Percentiles rank a stretch among this genome's conserved stretches.
phyloP scores from a whole-genome alignment of 2,329 filamentous ascomycete species.

The Colletotrichum eleusines region DNA sequence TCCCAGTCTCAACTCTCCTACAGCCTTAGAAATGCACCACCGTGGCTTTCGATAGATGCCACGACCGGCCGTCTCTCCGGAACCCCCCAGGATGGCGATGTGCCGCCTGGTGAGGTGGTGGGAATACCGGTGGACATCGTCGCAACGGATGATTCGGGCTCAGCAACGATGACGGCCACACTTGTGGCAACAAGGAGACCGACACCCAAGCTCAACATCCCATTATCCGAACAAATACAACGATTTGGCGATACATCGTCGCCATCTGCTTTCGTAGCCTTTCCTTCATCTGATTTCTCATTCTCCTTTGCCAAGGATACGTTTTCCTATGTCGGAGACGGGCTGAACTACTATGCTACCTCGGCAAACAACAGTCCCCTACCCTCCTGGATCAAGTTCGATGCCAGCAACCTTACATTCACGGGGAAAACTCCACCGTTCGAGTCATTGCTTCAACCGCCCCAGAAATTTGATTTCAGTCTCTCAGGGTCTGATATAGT shows the following conservation, averaged over 20 bases:
- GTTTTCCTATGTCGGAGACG: constrained; percentile 68
- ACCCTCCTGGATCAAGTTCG: constrained; percentile 87
- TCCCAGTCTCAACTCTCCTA: constrained; percentile 73
- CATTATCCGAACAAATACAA: constrained; percentile 69
- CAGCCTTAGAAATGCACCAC: constrained; percentile 72
- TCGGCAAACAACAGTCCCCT: constrained; percentile 83
- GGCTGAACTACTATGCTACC: constrained; percentile 80
- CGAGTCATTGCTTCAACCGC: constrained; percentile 72
- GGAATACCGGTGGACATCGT: constrained; percentile 73
- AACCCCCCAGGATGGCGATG: constrained; percentile 69
- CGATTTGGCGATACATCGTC: constrained; percentile 70
- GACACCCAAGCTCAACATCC: constrained; percentile 66
- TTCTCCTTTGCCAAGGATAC: constrained; percentile 69
- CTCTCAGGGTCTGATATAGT: constrained; percentile 83
- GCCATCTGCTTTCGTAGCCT: constrained; percentile 69
- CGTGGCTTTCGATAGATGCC: constrained; percentile 81
- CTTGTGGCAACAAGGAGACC: constrained; percentile 74
- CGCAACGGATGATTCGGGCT: constrained; percentile 76
- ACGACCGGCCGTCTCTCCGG: constrained; percentile 75
- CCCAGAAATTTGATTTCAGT: constrained; percentile 78
- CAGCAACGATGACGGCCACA: constrained; percentile 73
- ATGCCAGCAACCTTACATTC: constrained; percentile 73
- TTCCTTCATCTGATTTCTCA: constrained; percentile 65
- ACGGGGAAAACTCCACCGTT: constrained; percentile 77
- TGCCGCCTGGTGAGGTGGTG: constrained; percentile 64